These are phyloP conservation scores for Penicillium sp. DNA, from an alignment of 2,329 filamentous ascomycete species.

Conservation along the genomic window DNA sequence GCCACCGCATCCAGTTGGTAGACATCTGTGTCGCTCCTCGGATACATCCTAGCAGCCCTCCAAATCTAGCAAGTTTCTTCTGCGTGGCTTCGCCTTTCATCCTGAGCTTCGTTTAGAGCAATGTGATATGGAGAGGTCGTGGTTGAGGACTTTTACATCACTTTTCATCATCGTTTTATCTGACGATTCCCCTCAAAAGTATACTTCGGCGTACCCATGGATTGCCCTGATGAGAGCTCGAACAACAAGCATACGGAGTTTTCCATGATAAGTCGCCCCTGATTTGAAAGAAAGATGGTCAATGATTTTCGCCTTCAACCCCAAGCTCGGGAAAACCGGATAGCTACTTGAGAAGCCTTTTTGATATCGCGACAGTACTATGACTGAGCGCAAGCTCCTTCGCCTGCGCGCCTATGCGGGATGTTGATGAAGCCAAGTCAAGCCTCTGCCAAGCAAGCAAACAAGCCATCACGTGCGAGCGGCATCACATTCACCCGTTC, in stretches of 20 bases:
- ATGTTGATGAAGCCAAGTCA: neutral
- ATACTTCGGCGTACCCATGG: neutral
- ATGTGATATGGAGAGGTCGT: too few species aligned
- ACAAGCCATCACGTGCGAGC: neutral
- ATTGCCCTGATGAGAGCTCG: neutral
- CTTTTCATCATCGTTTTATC: slow-evolving; percentile 8
- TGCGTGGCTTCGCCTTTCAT: slow-evolving; percentile 1
- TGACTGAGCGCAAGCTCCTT: too few species aligned
- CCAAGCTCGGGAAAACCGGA: too few species aligned
- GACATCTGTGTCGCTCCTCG: neutral
- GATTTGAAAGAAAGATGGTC: neutral
- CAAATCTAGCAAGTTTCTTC: neutral
- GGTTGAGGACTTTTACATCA: slow-evolving; percentile 1
- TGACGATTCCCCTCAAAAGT: neutral
- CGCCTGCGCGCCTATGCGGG: too few species aligned
- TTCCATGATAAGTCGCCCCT: neutral
- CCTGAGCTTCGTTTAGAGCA: neutral
- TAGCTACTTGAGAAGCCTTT: too few species aligned
- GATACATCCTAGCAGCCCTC: neutral
- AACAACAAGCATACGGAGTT: neutral
- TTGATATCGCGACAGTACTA: too few species aligned
- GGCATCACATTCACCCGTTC: neutral
- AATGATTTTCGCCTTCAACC: too few species aligned
- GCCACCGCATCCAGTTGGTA: neutral
- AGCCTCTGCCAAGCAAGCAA: neutral